A percentile compares a stretch with the other conserved stretches of the same genome.
These are phyloP conservation scores for Rhizopogon vulgaris DNA, from an alignment of 768 basidiomycete species.

Conservation along the genomic window DNA sequence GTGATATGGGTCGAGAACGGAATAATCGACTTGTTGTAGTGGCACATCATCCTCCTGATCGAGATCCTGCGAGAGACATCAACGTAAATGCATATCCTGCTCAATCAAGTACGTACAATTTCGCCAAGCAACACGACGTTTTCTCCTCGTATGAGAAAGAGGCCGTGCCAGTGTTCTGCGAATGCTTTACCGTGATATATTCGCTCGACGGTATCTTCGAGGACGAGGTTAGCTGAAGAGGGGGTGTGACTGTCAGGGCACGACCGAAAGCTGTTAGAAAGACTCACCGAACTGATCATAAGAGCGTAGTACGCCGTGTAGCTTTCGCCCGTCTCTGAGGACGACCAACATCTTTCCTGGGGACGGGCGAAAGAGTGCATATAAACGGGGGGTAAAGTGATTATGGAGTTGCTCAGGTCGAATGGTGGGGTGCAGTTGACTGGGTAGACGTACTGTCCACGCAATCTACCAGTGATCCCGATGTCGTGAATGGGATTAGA, in stretches of 20 bases:
- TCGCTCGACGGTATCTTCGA: slow-evolving; percentile 93
- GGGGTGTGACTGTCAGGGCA: slow-evolving; percentile 1
- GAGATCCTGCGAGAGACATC: slow-evolving; percentile 56
- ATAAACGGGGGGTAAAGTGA: slow-evolving; percentile 20
- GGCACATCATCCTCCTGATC: slow-evolving; percentile 89
- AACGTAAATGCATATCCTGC: neutral
- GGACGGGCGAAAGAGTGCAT: slow-evolving; percentile 18
- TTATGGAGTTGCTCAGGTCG: slow-evolving; percentile 41
- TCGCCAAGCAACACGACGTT: slow-evolving; percentile 97
- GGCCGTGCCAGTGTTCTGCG: slow-evolving; percentile 82
- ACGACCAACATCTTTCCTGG: slow-evolving; percentile 98
- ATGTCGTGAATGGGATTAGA: slow-evolving; percentile 96
- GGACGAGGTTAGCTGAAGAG: slow-evolving; percentile 84
- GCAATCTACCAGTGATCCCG: slow-evolving; percentile 96
- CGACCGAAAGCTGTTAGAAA: neutral
- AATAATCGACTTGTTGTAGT: slow-evolving; percentile 67
- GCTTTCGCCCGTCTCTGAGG: slow-evolving; percentile 91
- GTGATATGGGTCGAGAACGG: slow-evolving; percentile 64
- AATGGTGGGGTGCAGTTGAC: slow-evolving; percentile 40
- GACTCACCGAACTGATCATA: slow-evolving; percentile 96
- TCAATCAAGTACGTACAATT: slow-evolving; percentile 58
- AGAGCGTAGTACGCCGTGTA: slow-evolving; percentile 91
- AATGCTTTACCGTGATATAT: slow-evolving; percentile 87
- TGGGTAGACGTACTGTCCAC: slow-evolving; percentile 97
- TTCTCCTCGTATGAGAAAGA: slow-evolving; percentile 95